A percentile compares a stretch with the other conserved stretches of the same genome.
These are phyloP conservation scores for Penicillium simplicissimum DNA, from an alignment of 495 filamentous ascomycete species.

Conservation along the genomic window DNA sequence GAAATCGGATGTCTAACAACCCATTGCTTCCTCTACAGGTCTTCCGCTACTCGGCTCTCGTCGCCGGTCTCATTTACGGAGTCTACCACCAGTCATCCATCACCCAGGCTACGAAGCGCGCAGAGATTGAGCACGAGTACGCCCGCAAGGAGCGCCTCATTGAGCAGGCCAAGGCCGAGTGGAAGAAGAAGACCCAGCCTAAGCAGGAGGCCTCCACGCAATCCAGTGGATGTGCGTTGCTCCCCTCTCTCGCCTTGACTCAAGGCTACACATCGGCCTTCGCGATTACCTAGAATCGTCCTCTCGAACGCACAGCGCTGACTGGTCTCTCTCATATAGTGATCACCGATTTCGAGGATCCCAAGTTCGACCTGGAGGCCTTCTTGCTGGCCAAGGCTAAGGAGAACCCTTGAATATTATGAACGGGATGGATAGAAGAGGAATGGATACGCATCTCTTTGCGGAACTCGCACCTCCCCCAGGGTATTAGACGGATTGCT, in stretches of 20 bases:
- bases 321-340: constrained; percentile 50
- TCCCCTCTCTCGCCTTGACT: not conserved
- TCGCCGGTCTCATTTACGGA: constrained; percentile 86
- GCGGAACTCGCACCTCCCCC: constrained; percentile 39
- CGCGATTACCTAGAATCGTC: constrained; percentile 2
- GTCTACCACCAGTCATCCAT: constrained; percentile 84
- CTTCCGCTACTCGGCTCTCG: constrained; percentile 89
- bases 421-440: constrained; percentile 30
- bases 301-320: constrained; percentile 22
- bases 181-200: constrained; percentile 69
- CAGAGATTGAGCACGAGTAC: constrained; percentile 73
- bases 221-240: constrained; percentile 62
- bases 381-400: constrained; percentile 68
- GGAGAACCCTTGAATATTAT: constrained; percentile 49
- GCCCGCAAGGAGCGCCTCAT: constrained; percentile 86
- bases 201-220: constrained; percentile 44
- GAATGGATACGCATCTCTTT: constrained; percentile 39
- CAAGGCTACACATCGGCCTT: not conserved
- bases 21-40: constrained; percentile 60
- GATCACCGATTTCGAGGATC: constrained; percentile 77
- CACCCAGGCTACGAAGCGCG: constrained; percentile 62
- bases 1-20: constrained; percentile 27
- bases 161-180: constrained; percentile 87
- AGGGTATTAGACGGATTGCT: constrained; percentile 43
- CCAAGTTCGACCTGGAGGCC: constrained; percentile 88